Evolutionary conservation across 306 rosid species (phyloP).

Genomic region (Alnus rubra): DNA sequence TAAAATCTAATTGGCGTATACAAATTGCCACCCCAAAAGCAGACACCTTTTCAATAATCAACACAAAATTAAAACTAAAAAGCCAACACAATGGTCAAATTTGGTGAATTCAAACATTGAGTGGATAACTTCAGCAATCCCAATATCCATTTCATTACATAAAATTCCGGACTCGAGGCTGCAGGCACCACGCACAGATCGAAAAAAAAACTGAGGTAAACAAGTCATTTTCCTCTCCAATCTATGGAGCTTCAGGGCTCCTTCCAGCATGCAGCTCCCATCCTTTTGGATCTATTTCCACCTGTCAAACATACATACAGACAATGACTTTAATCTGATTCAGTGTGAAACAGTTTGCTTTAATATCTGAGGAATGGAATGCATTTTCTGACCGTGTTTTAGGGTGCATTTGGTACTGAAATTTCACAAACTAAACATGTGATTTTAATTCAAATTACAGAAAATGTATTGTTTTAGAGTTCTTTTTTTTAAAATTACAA

Average conservation of each 20-base stretch:
- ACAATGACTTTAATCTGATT: neutral
- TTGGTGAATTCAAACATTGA: neutral
- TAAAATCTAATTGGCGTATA: too few species aligned
- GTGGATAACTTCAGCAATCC: neutral
- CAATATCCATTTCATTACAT: neutral
- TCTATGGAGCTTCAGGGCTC: conserved; percentile 21
- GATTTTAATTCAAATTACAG: too few species aligned
- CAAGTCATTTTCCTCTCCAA: neutral
- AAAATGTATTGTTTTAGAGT: too few species aligned
- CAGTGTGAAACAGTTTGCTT: neutral
- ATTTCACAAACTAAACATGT: too few species aligned
- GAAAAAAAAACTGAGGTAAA: neutral
- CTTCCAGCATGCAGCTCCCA: conserved; percentile 37
- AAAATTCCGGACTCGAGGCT: neutral
- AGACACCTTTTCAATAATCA: neutral
- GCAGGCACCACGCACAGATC: neutral
- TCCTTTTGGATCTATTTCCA: conserved; percentile 42
- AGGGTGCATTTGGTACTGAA: too few species aligned
- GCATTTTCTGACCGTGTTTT: too few species aligned
- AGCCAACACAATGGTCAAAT: conserved; percentile 6
- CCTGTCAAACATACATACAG: conserved; percentile 28
- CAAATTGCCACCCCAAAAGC: too few species aligned
- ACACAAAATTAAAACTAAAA: neutral
- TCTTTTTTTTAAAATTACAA: too few species aligned
- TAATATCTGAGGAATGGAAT: too few species aligned